Evolutionary conservation across 2,329 filamentous ascomycete genomes (phyloP), one percentile per base, ranked within the genome.

Genomic region (Fusarium sp.): DNA sequence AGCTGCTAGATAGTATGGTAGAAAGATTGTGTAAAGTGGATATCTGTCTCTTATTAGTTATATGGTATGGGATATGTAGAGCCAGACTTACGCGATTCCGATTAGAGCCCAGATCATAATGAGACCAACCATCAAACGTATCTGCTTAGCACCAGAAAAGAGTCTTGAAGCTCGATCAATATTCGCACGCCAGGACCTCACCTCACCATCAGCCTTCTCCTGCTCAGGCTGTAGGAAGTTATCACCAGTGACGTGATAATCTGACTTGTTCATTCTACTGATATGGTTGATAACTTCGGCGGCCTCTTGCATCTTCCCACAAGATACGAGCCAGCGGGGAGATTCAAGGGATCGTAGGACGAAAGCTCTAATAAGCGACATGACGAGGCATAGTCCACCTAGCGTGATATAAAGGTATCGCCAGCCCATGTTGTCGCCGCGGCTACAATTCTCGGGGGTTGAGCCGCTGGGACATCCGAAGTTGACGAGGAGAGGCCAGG

Each of bases 61-160:
- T 0, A 2, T 9, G 0, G 8, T 2, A 9, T 0, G 9, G 12
- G 13, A 0, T 6, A 15, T 5, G 5, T 1, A 3, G 5, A 7
- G 1, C 0, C 2, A 39, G 11, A 59, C 56, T 35, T 36, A 60
- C 38, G 57, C 57, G 0, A 60, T 54, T 15, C 57, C 57, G 6
- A 54, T 60, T 0, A 60, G 18, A 4, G 36, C 38, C 57, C 57
- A 60, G 9, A 54, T 60, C 38, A 36, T 36, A 11, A 60, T 44
- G 1, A 60, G 46, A 0, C 57, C 57, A 1, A 36, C 8, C 38
- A 54, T 54, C 0, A 54, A 0, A 0, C 57, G 57, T 1, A 42
- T 7, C 25, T 42, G 47, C 14, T 54, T 60, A 15, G 18, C 3
- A 0, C 57, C 57, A 36, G 36, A 42, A 1, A 60, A 54, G 0